Evolutionary conservation across 768 basidiomycete genomes (phyloP), one percentile per base, ranked within the genome.

Genomic region (Serendipita sp.): DNA sequence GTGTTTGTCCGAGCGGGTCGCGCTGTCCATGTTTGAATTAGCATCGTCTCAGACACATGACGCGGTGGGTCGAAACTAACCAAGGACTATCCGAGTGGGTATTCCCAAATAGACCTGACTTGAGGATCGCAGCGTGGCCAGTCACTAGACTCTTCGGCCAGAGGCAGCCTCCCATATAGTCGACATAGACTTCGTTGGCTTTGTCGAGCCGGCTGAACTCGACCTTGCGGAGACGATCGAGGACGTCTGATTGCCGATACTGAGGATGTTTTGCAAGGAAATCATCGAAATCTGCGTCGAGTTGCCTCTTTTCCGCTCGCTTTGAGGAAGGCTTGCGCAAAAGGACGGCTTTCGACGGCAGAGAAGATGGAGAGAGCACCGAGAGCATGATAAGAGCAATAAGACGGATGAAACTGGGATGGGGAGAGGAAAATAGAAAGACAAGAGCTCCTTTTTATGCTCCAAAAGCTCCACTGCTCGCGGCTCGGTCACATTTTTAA

Each of bases 61-160:
- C n/a, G n/a, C n/a, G n/a, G n/a, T n/a, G n/a, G n/a, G n/a, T n/a
- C 7, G 3, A 30, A 11, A 28, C 62, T 31, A 20, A 85, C 89
- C 85, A 85, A 65, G 86, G 83, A 71, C 82, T 90, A 68, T 87
- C 79, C 0, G 88, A 90, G 71, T 91, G 89, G 1, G 89, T 90
- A 70, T 91, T 90, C 1, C 88, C 89, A 64, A 91, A 78, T 44
- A 90, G 77, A 68, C 72, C 81, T 58, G 74, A 75, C 42, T 77
- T 81, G 34, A 91, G 78, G 69, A 90, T 88, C 58, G 81, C 80
- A 42, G 82, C 77, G 67, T 90, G 86, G 9, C 82, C 80, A 42
- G 78, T 78, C 64, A 90, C 79, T 33, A 91, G 81, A 66, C 83
- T 85, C 67, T 88, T 85, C 9, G 89, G 89, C 66, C 88, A 88